Conservation (phyloP, 2,329 filamentous ascomycete genomes). For the Ploettnerulaceae sp. region DNA sequence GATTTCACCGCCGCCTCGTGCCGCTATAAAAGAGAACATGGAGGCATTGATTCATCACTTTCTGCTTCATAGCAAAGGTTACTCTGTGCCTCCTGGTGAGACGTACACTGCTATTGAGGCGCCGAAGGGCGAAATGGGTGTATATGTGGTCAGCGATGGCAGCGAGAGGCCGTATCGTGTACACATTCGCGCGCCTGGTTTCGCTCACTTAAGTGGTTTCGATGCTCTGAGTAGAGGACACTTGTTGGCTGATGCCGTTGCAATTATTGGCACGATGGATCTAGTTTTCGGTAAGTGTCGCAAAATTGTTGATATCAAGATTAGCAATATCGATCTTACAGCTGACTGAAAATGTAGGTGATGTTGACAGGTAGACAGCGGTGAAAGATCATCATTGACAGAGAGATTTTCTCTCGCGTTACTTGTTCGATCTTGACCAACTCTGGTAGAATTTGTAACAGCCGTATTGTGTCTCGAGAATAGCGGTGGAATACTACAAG, state of each 20-base stretch:
- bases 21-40: constrained; percentile 99
- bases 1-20: constrained; percentile 88
- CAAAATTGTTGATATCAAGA: too few relatives aligned
- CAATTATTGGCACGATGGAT: constrained; percentile 89
- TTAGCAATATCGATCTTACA: too few relatives aligned
- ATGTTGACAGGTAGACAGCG: too few relatives aligned
- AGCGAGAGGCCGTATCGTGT: constrained; percentile 95
- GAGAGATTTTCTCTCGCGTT: too few relatives aligned
- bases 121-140: constrained; percentile 99
- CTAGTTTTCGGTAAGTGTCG: too few relatives aligned
- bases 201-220: constrained; percentile 90
- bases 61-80: constrained; percentile 97
- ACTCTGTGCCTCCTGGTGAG: constrained; percentile 93
- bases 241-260: constrained; percentile 91
- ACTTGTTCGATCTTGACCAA: too few relatives aligned
- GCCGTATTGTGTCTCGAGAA: too few relatives aligned
- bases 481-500: too few relatives aligned
- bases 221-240: constrained; percentile 92
- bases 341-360: too few relatives aligned
- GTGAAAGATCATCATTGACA: too few relatives aligned
- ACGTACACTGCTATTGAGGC: constrained; percentile 98
- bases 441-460: too few relatives aligned
- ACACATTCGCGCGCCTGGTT: constrained; percentile 94
- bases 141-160: constrained; percentile 92
- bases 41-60: constrained; percentile 99